Evolutionary conservation across 2,329 filamentous ascomycete genomes (phyloP).

Genomic region (Juglanconis oblonga): DNA sequence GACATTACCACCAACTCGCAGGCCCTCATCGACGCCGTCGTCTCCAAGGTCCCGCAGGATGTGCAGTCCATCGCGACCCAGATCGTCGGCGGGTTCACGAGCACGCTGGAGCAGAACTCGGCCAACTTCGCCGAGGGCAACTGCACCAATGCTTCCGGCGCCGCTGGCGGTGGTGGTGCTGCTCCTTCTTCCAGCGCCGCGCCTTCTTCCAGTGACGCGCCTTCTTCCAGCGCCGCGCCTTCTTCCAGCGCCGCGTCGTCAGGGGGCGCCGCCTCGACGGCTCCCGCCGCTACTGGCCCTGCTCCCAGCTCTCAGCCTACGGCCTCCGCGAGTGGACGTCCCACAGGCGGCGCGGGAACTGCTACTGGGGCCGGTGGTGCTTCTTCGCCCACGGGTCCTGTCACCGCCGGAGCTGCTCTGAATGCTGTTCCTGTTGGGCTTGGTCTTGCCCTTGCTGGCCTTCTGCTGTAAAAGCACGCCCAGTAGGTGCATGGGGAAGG

Average conservation of each 20-base stretch:
- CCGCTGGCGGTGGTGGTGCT: conserved; percentile 32
- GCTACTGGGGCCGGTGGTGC: conserved; percentile 1
- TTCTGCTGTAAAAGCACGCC: neutral
- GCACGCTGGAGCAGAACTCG: conserved; percentile 51
- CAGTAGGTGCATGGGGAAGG: too few species aligned
- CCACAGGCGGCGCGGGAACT: neutral
- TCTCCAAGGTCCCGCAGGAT: conserved; percentile 14
- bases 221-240: neutral
- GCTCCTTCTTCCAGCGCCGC: neutral
- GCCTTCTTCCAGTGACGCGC: neutral
- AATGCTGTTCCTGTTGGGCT: conserved; percentile 6
- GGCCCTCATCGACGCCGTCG: conserved; percentile 17
- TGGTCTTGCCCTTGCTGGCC: neutral
- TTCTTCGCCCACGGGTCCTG: neutral
- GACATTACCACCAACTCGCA: conserved; percentile 7
- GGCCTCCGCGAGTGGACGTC: neutral
- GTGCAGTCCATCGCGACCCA: conserved; percentile 14
- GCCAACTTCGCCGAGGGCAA: conserved; percentile 45
- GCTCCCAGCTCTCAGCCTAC: neutral
- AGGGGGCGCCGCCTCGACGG: conserved; percentile 36
- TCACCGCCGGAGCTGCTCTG: conserved; percentile 3
- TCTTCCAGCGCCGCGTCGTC: conserved; percentile 22
- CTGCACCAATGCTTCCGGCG: conserved; percentile 45
- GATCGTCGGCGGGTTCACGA: conserved; percentile 32
- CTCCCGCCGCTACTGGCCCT: neutral